Evolutionary conservation across 1,284 basidiomycete species (phyloP).

Genomic region (Leccinum pachyderme): DNA sequence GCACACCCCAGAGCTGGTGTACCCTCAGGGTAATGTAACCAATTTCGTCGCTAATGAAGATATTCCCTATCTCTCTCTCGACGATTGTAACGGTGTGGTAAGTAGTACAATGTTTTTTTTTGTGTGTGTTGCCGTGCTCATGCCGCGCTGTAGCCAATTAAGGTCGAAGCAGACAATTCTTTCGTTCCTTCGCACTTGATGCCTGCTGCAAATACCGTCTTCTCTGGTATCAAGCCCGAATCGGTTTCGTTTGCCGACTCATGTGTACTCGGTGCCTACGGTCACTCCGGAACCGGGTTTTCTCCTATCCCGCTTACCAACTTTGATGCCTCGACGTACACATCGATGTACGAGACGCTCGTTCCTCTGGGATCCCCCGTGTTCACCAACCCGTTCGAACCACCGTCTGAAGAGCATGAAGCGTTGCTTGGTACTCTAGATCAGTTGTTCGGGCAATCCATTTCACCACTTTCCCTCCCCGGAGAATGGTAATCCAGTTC

Average conservation of each 20-base stretch:
- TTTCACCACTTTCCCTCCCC: constrained; percentile 25
- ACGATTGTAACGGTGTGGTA: constrained; percentile 13
- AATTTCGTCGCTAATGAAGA: constrained; percentile 39
- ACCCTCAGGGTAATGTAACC: constrained; percentile 6
- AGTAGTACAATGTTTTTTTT: constrained; percentile 1
- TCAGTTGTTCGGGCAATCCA: constrained; percentile 29
- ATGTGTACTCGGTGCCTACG: constrained; percentile 23
- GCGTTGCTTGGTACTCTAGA: constrained; percentile 26
- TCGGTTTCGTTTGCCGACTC: constrained; percentile 28
- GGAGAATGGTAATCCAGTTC: constrained; percentile 17
- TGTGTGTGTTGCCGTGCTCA: constrained; percentile 11
- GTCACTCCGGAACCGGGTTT: background rate
- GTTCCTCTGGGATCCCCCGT: constrained; percentile 27
- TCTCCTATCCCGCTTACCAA: constrained; percentile 8
- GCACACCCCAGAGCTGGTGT: constrained; percentile 23
- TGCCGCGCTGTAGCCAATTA: constrained; percentile 8
- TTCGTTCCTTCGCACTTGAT: constrained; percentile 24
- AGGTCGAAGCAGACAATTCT: background rate
- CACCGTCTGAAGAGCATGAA: constrained; percentile 2
- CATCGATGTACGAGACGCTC: constrained; percentile 2
- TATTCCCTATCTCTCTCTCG: constrained; percentile 41
- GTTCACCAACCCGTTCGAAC: constrained; percentile 33
- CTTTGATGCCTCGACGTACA: constrained; percentile 11
- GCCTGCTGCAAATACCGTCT: constrained; percentile 22
- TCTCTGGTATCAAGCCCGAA: constrained; percentile 34